Base-by-base conservation (phyloP, 768 basidiomycete genomes). In the Clavulina sp. region DNA sequence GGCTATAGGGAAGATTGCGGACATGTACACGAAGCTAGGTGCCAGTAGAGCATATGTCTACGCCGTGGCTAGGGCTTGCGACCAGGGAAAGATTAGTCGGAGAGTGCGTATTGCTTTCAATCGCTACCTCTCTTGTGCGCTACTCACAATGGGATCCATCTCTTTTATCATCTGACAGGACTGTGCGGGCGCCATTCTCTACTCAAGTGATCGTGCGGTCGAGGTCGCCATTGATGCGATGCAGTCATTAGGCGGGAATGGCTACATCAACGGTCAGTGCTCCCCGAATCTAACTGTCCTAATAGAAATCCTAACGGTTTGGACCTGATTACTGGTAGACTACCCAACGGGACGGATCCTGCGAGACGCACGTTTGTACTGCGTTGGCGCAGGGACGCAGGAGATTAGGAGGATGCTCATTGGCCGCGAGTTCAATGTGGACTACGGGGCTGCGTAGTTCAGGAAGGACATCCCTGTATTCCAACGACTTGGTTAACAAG, bases 331-430 rank as follows among this genome's bases (percentile, higher is more conserved):
- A 18, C 24, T 33, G 18, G 5, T 59, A 91, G 91, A 96, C 57
- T 96, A 92, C 59, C 85, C 88, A 3, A 75, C 81, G 58, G 91
- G 88, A 16, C 79, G 92, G 30, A 76, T 91, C 58, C 68, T 95
- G 41, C 75, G 91, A 46, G 92, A 96, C 62, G 74, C 91, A 16
- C 70, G 87, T 57, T 66, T 96, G 40, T 96, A 95, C 63, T 80
- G 85, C 24, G 89, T 96, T 53, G 92, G 92, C 26, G 92, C 92
- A n/a, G 92, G 92, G 18, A 91, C 91, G 23, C 92, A 95, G 63
- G 91, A 93, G 69, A 91, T 95, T 51, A 69, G 91, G 57, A 73
- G 91, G 53, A 92, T 92, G 88, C 66, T 93, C 53, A 93, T 95
- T 53, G 91, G 91, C 30, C 72, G 91, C 55, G 91, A 88, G 62